phyloP scores from a whole-genome alignment of 768 basidiomycete species.

The Lactarius akahatsu region DNA sequence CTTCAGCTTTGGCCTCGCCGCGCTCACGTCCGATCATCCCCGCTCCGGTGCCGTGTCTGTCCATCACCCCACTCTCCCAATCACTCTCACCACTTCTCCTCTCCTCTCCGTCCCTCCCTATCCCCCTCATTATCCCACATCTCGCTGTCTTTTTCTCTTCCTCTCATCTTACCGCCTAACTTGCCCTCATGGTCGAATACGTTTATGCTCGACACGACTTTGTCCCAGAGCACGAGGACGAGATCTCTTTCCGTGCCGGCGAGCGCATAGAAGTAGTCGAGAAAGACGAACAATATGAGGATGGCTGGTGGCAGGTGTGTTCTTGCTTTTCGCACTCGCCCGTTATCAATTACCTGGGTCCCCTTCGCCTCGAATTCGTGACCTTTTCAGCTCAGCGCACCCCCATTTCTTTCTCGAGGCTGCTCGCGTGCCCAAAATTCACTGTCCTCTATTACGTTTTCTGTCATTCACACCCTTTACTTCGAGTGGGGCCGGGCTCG shows the following conservation, averaged over 20 bases:
- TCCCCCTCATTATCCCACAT: no score
- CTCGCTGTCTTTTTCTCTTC: no score
- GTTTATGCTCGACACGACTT: constrained; percentile 91
- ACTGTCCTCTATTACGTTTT: neutral
- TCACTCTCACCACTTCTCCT: neutral
- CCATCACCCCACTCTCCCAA: neutral
- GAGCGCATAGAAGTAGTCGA: constrained; percentile 89
- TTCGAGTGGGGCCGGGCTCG: neutral
- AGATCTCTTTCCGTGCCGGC: constrained; percentile 80
- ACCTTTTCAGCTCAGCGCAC: neutral
- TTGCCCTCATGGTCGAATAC: constrained; percentile 65
- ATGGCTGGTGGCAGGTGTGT: constrained; percentile 94
- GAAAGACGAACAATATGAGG: constrained; percentile 87
- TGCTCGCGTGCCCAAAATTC: neutral
- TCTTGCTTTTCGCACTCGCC: neutral
- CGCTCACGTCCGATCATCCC: neutral
- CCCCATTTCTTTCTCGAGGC: constrained; percentile 18
- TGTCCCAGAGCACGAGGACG: constrained; percentile 89
- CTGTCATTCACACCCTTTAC: no score
- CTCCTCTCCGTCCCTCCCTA: no score
- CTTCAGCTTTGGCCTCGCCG: neutral
- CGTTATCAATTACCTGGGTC: neutral
- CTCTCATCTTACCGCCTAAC: neutral
- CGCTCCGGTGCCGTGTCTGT: neutral
- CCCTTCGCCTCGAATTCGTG: neutral